Evolutionary conservation across 169 alveolate genomes (phyloP), one percentile per base, ranked within the genome.

Genomic region (Eimeria brunetti): DNA sequence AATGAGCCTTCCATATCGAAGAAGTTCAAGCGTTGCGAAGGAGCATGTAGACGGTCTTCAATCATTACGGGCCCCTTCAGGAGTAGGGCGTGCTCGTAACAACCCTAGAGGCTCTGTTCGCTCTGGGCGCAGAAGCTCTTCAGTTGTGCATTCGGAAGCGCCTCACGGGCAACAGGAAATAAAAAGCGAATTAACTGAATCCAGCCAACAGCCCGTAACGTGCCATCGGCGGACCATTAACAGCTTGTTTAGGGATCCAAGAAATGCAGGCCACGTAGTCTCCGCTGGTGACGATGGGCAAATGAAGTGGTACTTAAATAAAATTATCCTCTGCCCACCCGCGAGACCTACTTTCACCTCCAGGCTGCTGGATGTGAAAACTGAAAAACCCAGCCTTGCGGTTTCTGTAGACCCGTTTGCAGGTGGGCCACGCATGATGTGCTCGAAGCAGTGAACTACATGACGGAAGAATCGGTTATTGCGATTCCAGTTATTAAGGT

Each of bases 251-350:
- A 60, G 92, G n/a, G 92, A 86, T 56, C 92, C 92, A 14, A 60
- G 51, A 27, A 62, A 86, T 86, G 46, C 64, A 33, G 44, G 49
- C 27, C 81, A 86, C 64, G 64, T 86, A 27, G 92, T 86, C 58
- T 86, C 92, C 83, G 92, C 92, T 41, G 92, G 92, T 53, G 62
- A 49, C n/a, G 92, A 86, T 36, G 92, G 92, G 78, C 81, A 41
- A 41, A 62, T 86, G n/a, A 86, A 86, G 24, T 86, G 92, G 92
- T 86, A 49, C 46, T 9, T 36, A 22, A 56, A 1, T 24, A 53
- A 36, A 4, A 7, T 78, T 30, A 3, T n/a, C 64, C 46, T 9
- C 46, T 46, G 46, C 30, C 20, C 53, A 30, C 76, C 44, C 16
- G 18, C 56, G 12, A 18, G 51, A 73, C 20, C 20, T 56, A 73